These are phyloP conservation scores for Margaritispora aquatica DNA, from an alignment of 495 filamentous ascomycete species.

Conservation along the genomic window DNA sequence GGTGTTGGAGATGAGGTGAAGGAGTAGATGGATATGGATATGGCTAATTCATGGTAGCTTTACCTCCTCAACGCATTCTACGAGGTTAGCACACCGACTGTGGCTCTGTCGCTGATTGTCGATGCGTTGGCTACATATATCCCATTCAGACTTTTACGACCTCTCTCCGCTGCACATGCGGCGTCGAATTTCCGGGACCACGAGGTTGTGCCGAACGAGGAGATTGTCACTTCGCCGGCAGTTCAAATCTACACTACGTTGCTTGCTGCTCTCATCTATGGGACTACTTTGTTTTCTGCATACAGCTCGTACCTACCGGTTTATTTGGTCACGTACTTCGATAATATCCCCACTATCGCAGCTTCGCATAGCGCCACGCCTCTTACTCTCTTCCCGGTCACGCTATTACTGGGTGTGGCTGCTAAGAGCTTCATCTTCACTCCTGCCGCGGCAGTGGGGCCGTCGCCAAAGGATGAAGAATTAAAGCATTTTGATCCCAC, in stretches of 20 bases:
- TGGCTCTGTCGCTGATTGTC: conserved; percentile 50
- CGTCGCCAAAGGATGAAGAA: conserved; percentile 7
- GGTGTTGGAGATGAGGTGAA: neutral
- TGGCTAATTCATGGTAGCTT: conserved; percentile 10
- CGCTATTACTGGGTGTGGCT: conserved; percentile 53
- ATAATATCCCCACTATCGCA: conserved; percentile 56
- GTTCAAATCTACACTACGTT: conserved; percentile 58
- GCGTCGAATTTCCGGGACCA: conserved; percentile 36
- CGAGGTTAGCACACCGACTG: conserved; percentile 48
- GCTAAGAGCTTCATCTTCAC: conserved; percentile 70
- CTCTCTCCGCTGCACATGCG: conserved; percentile 54
- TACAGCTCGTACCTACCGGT: conserved; percentile 59
- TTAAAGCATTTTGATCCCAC: conserved; percentile 42
- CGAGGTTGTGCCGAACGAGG: conserved; percentile 50
- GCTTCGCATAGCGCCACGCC: conserved; percentile 54
- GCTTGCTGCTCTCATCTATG: conserved; percentile 62
- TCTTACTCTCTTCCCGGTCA: conserved; percentile 48
- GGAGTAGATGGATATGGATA: neutral
- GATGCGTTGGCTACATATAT: conserved; percentile 59
- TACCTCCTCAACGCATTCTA: conserved; percentile 69
- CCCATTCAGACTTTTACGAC: conserved; percentile 66
- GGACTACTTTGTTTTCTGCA: conserved; percentile 54
- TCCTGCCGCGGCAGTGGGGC: conserved; percentile 49
- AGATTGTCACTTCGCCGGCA: conserved; percentile 58
- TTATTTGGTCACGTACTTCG: conserved; percentile 64